Evolutionary conservation across 2,329 filamentous ascomycete species (phyloP).

Genomic region (Cladosporium sp.): DNA sequence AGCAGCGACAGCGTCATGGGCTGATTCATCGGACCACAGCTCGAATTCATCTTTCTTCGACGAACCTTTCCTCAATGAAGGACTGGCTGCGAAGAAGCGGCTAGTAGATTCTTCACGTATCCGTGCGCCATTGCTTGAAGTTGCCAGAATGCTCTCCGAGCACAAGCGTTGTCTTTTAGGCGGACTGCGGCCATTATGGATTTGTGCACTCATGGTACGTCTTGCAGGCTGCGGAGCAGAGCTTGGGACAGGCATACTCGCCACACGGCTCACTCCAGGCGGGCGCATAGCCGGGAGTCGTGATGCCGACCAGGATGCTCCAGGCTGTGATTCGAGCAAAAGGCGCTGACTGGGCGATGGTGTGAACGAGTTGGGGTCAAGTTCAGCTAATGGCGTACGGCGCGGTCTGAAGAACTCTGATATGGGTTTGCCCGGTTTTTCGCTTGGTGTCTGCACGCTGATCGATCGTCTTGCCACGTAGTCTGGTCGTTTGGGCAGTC

Average conservation of each 20-base stretch:
- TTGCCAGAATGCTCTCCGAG: conserved; percentile 41
- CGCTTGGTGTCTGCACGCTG: conserved; percentile 46
- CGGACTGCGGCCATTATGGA: conserved; percentile 31
- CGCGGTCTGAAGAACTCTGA: conserved; percentile 66
- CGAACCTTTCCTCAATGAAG: conserved; percentile 38
- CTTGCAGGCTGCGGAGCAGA: conserved; percentile 47
- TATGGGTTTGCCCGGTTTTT: conserved; percentile 64
- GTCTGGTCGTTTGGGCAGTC: conserved; percentile 37
- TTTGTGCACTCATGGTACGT: conserved; percentile 41
- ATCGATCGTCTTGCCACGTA: conserved; percentile 31
- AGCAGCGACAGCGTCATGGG: conserved; percentile 47
- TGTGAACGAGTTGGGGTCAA: conserved; percentile 68
- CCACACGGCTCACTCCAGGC: conserved; percentile 20
- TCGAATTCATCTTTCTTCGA: conserved; percentile 45
- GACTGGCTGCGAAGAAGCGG: conserved; percentile 49
- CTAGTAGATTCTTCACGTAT: conserved; percentile 42
- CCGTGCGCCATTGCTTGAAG: conserved; percentile 32
- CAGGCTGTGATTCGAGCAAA: conserved; percentile 57
- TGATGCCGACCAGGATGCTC: conserved; percentile 57
- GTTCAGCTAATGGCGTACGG: conserved; percentile 64
- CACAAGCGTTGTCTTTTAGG: conserved; percentile 50
- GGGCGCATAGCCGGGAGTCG: conserved; percentile 42
- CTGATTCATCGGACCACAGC: conserved; percentile 52
- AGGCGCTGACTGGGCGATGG: conserved; percentile 66
- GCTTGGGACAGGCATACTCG: conserved; percentile 37